These are phyloP conservation scores for Triticum aestivum DNA, from an alignment of 176 grass and related monocot species.

Conservation along the genomic window IWGSC_CS_RefSeq_v2.1 NC_057796.1:497331545-497332044, in stretches of 20 bases:
- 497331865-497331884: conserved; percentile 94
- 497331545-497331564: conserved; percentile 98
- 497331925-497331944: conserved; percentile 20
- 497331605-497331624: not conserved
- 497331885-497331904: conserved; percentile 92
- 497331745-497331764: conserved; percentile 97
- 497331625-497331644: not conserved
- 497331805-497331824: not conserved
- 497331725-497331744: conserved; percentile 96
- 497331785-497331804: conserved; percentile 4
- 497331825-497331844: not conserved
- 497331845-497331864: not conserved
- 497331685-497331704: conserved; percentile 99
- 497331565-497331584: conserved; percentile 56
- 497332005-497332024: not conserved
- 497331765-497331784: conserved; percentile 59
- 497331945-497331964: not conserved
- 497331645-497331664: not conserved
- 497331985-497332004: not conserved
- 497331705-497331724: conserved; percentile 87
- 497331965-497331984: not conserved
- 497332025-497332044: not conserved
- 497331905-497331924: conserved; percentile 90
- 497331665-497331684: conserved; percentile 37
- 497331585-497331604: not conserved